A percentile compares a stretch with the other conserved stretches of the same genome.
Evolutionary conservation across 2,329 filamentous ascomycete species (phyloP).

Genomic region (Zymoseptoria pseudotritici): DNA sequence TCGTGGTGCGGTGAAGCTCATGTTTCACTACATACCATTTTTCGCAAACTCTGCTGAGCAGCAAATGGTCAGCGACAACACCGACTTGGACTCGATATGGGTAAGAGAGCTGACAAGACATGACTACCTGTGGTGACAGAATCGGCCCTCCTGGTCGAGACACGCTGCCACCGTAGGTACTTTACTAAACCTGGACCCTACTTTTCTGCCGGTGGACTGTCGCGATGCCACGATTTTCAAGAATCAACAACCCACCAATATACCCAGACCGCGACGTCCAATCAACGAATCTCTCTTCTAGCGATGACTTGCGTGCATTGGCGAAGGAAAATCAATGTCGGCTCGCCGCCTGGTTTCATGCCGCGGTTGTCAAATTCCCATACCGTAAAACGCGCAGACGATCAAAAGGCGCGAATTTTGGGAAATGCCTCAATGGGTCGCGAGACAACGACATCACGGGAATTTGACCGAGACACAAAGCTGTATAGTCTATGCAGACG

Average conservation of each 20-base stretch:
- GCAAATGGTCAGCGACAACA: background rate
- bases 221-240: too few species aligned
- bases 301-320: background rate
- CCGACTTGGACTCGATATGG: background rate
- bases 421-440: background rate
- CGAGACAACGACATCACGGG: background rate
- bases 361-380: background rate
- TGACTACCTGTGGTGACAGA: background rate
- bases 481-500: background rate
- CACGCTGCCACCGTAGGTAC: too few species aligned
- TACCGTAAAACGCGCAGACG: background rate
- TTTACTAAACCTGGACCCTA: too few species aligned
- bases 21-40: background rate
- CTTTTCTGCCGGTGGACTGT: too few species aligned
- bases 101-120: background rate
- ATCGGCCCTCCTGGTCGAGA: too few species aligned
- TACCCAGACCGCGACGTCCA: too few species aligned
- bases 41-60: background rate
- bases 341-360: background rate
- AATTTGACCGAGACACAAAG: background rate
- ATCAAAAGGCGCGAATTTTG: background rate
- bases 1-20: background rate
- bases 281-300: background rate
- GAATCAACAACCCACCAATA: too few species aligned
- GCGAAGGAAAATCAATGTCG: too few species aligned